phyloP scores from a whole-genome alignment of 257 asterid species.

The Nicotiana attenuata region DNA sequence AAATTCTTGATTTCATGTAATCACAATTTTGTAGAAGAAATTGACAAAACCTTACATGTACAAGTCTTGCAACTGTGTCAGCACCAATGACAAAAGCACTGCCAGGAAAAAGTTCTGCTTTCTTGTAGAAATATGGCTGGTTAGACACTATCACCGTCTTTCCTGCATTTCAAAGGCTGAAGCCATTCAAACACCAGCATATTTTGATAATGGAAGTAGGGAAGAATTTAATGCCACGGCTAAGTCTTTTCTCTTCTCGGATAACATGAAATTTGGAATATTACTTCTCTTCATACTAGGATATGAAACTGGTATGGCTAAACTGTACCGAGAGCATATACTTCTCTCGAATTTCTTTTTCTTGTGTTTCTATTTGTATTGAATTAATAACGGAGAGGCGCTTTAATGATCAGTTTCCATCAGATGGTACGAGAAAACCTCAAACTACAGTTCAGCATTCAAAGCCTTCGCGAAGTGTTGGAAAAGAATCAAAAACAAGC shows the following conservation, averaged over 20 bases:
- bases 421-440: background rate
- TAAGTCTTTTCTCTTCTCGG: background rate
- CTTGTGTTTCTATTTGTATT: background rate
- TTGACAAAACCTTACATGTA: constrained; percentile 52
- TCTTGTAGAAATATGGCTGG: constrained; percentile 94
- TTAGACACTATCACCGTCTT: constrained; percentile 81
- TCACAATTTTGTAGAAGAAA: background rate
- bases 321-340: background rate
- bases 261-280: background rate
- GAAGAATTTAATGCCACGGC: background rate
- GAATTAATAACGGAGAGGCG: background rate
- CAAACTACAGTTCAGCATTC: background rate
- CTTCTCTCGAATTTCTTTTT: background rate
- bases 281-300: background rate
- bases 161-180: constrained; percentile 43
- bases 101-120: constrained; percentile 92
- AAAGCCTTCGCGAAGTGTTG: background rate
- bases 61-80: constrained; percentile 84
- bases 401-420: background rate
- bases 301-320: background rate
- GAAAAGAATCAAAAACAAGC: background rate
- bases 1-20: background rate
- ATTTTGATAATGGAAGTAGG: background rate
- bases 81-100: constrained; percentile 89
- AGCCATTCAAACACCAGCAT: background rate